Evolutionary conservation across 2,329 filamentous ascomycete genomes (phyloP).

Genomic region (Aspergillus sp.): DNA sequence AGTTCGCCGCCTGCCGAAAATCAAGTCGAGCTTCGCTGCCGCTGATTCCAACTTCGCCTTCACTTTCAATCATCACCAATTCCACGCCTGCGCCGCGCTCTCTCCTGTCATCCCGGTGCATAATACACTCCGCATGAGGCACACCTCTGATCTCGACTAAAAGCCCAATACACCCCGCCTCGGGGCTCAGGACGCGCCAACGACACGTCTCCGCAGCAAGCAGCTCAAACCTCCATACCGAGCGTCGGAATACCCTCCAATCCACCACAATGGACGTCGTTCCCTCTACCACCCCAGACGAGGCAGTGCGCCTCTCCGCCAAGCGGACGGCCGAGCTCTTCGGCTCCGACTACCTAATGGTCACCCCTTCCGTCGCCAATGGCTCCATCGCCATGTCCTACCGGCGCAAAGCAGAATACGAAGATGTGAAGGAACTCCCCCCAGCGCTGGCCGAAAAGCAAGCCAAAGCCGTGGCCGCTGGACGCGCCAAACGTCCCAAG

Average conservation of each 20-base stretch:
- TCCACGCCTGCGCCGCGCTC: neutral
- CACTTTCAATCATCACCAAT: neutral
- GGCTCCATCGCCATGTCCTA: conserved; percentile 49
- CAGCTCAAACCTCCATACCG: conserved; percentile 2
- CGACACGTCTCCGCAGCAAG: conserved; percentile 13
- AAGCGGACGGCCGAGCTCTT: conserved; percentile 53
- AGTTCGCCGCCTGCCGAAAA: conserved; percentile 15
- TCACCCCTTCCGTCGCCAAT: conserved; percentile 45
- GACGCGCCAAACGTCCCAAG: conserved; percentile 65
- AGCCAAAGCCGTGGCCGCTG: conserved; percentile 63
- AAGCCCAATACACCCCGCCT: conserved; percentile 6
- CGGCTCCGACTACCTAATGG: conserved; percentile 49
- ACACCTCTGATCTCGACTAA: neutral
- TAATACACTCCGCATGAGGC: neutral
- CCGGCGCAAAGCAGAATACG: conserved; percentile 66
- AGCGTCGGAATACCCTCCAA: neutral
- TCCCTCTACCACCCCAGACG: conserved; percentile 34
- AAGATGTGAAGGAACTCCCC: conserved; percentile 74
- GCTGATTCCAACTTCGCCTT: conserved; percentile 3
- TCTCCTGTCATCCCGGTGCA: neutral
- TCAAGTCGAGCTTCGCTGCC: conserved; percentile 9
- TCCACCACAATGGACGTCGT: conserved; percentile 34
- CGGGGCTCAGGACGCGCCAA: conserved; percentile 21
- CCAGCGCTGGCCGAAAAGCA: conserved; percentile 77
- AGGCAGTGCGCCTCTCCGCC: conserved; percentile 45